A percentile compares a stretch with the other conserved stretches of the same genome.
Evolutionary conservation across 257 asterid genomes (phyloP).

Genomic region (Solanum medicagineum): DNA sequence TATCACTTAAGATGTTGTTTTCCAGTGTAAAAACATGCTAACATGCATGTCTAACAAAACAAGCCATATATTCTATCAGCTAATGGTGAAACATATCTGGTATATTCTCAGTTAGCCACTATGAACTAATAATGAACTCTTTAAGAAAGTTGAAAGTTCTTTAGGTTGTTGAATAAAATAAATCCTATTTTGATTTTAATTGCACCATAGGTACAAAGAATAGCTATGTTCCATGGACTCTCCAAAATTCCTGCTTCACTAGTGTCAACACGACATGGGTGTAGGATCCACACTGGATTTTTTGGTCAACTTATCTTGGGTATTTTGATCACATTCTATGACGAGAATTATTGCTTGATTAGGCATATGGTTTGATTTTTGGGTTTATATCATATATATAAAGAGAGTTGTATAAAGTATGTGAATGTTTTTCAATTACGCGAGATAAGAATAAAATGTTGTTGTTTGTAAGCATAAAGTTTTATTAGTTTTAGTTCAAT

Average conservation of each 20-base stretch:
- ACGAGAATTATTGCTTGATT: not conserved
- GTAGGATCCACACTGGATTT: not conserved
- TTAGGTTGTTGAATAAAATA: not conserved
- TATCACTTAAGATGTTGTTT: not conserved
- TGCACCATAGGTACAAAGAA: not conserved
- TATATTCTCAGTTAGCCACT: not conserved
- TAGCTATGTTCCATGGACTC: not conserved
- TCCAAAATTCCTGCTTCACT: not conserved
- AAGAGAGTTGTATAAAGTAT: not conserved
- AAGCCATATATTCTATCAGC: not conserved
- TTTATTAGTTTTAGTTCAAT: not conserved
- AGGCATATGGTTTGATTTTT: not conserved
- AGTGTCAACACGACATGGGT: not conserved
- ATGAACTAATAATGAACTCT: not conserved
- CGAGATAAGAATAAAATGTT: not conserved
- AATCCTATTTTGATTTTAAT: not conserved
- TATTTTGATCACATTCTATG: not conserved
- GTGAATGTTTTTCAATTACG: not conserved
- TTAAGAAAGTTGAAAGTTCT: not conserved
- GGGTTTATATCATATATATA: not conserved
- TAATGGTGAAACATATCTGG: not conserved
- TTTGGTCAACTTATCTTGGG: not conserved
- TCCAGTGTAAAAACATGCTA: not conserved
- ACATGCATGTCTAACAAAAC: not conserved
- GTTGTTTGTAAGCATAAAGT: not conserved